Evolutionary conservation across 1,284 basidiomycete species (phyloP), one percentile per base, ranked within the genome.

Genomic region (Megacollybia platyphylla): DNA sequence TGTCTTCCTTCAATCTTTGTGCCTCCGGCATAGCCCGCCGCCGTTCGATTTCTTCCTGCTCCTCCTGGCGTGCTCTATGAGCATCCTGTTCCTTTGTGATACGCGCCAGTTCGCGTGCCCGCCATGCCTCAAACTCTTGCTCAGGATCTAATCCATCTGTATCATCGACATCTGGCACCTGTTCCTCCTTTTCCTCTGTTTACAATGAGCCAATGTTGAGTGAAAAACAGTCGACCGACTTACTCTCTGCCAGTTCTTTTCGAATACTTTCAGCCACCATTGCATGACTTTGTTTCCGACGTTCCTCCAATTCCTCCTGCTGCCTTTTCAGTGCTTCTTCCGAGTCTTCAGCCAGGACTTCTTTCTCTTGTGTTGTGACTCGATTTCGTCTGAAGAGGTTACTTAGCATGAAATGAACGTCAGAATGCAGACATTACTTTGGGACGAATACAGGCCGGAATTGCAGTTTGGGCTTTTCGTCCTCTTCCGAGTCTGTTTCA

Each of bases 91-190:
- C 92, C 43, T 84, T 77, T 58, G 93, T 87, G 46, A 99, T 85
- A 41, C 96, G 78, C 15, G 73, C 79, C 4, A 98, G 74, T 59
- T 99, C 96, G 45, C 96, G 79, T 37, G 94, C 61, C 41, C 92
- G 77, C 96, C 96, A 99, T 1, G 86, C 88, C 54, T 94, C 89
- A 52, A 99, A 99, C 61, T 99, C 96, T 40, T 63, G 83, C 18
- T 77, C 74, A 1, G 92, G 88, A 55, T 98, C 93, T 39, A 93
- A 57, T 1, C 87, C 93, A 56, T 99, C 96, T 1, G 89, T 87
- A 59, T 98, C 96, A 63, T 97, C 93, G 0, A 98, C 73, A 47
- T 97, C 92, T 1, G 86, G 84, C 26, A 85, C 67, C 10, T 82
- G 59, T 13, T 85, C 84, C 44, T 87, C 80, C 50, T 87, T 85